A percentile compares a stretch with the other conserved stretches of the same genome.
These are phyloP conservation scores for Exophiala sp. DNA, from an alignment of 2,329 filamentous ascomycete genomes.

Conservation along the genomic window DNA sequence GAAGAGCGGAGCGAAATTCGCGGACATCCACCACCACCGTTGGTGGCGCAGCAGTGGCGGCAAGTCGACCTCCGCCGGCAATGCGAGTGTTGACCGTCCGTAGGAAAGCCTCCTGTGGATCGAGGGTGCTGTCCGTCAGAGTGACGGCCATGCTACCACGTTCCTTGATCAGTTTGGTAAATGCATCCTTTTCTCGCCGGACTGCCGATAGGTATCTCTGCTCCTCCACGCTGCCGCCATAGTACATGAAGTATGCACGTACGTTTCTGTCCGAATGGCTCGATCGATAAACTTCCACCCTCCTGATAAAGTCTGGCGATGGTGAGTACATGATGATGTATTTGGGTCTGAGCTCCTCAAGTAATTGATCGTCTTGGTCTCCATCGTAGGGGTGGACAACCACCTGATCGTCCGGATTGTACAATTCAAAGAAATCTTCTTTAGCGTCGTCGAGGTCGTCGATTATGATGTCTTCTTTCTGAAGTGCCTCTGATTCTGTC, in stretches of 20 bases:
- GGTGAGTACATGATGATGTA: slow-evolving; percentile 99
- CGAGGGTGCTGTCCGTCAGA: slow-evolving; percentile 66
- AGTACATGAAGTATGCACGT: slow-evolving; percentile 94
- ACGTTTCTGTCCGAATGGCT: slow-evolving; percentile 66
- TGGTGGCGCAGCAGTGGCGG: slow-evolving; percentile 78
- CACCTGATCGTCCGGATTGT: slow-evolving; percentile 82
- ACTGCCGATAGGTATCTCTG: slow-evolving; percentile 86
- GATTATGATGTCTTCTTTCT: slow-evolving; percentile 67
- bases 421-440: slow-evolving; percentile 87
- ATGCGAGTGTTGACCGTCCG: slow-evolving; percentile 95
- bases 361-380: slow-evolving; percentile 90
- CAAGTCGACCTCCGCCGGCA: slow-evolving; percentile 79
- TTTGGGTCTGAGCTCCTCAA: slow-evolving; percentile 86
- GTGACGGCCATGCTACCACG: slow-evolving; percentile 88
- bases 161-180: slow-evolving; percentile 90
- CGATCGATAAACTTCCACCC: slow-evolving; percentile 91
- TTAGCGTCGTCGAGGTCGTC: slow-evolving; percentile 68
- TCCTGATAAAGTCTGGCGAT: slow-evolving; percentile 84
- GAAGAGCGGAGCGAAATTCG: slow-evolving; percentile 88
- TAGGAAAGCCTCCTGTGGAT: slow-evolving; percentile 85
- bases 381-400: slow-evolving; percentile 91
- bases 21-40: slow-evolving; percentile 91
- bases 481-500: slow-evolving; percentile 67
- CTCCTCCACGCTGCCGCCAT: slow-evolving; percentile 89
- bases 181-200: slow-evolving; percentile 91